phyloP scores from a whole-genome alignment of 371 early-diverging fungal species.

The Mortierella sp. region DNA sequence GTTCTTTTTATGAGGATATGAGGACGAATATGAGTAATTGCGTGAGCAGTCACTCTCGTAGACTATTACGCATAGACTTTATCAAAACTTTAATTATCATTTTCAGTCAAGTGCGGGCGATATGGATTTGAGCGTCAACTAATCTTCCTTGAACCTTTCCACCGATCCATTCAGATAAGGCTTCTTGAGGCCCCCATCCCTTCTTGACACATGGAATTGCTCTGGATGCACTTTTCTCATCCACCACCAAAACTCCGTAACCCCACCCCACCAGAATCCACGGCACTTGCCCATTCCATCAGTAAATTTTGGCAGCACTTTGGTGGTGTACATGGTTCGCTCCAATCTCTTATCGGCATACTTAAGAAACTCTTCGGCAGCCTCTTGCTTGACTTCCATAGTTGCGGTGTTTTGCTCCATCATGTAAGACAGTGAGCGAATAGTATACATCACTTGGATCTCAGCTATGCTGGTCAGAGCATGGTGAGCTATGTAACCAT shows the following conservation, averaged over 20 bases:
- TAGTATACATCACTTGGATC: slow-evolving; percentile 39
- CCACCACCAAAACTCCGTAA: slow-evolving; percentile 45
- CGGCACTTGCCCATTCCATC: slow-evolving; percentile 34
- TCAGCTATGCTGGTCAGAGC: slow-evolving; percentile 33
- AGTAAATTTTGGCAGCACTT: slow-evolving; percentile 24
- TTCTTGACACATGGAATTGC: slow-evolving; percentile 11
- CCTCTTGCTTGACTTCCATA: slow-evolving; percentile 44
- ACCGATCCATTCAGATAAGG: not conserved
- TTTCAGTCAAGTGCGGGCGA: too few relatives aligned
- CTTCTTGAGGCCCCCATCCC: not conserved
- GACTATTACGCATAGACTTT: not conserved
- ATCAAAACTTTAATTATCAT: not conserved
- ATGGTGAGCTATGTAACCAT: slow-evolving; percentile 24
- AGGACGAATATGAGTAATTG: slow-evolving; percentile 4
- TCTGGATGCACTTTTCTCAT: slow-evolving; percentile 29
- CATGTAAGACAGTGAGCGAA: slow-evolving; percentile 45
- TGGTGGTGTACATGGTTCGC: slow-evolving; percentile 25
- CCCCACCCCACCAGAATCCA: slow-evolving; percentile 39
- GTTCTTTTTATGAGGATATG: not conserved
- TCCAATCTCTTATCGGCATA: slow-evolving; percentile 31
- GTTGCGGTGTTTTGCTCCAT: slow-evolving; percentile 37
- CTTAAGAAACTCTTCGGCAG: slow-evolving; percentile 28
- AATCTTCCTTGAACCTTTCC: not conserved
- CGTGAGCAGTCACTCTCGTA: not conserved
- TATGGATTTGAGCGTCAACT: too few relatives aligned